Percentiles rank a stretch among this genome's conserved stretches.
phyloP scores from a whole-genome alignment of 148 eudicot species.

The Gaultheria prostrata region DNA sequence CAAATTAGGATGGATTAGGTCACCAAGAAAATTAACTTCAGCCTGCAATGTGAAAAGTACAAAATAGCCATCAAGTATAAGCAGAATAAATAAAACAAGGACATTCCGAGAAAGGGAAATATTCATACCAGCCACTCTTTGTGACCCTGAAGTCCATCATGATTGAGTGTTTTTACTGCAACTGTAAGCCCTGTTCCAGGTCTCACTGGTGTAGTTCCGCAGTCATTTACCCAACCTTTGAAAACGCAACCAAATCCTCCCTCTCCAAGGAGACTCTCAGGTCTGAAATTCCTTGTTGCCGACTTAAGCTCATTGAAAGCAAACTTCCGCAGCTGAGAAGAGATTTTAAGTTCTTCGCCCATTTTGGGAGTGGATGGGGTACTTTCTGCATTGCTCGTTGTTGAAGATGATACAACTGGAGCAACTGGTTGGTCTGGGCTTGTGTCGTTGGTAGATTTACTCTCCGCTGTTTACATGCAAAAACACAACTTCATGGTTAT shows the following conservation, averaged over 20 bases:
- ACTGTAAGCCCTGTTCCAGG: conserved; percentile 45
- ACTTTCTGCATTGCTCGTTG: conserved; percentile 42
- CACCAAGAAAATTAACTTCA: conserved; percentile 48
- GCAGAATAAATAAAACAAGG: conserved; percentile 8
- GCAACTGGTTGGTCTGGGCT: conserved; percentile 41
- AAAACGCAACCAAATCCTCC: conserved; percentile 57
- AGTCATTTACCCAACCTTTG: conserved; percentile 49
- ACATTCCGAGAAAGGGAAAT: not conserved
- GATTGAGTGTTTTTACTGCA: conserved; percentile 52
- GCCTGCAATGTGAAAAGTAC: conserved; percentile 29
- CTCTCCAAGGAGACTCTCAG: conserved; percentile 53
- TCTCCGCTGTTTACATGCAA: conserved; percentile 28
- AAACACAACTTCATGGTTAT: not conserved
- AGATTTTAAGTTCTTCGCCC: conserved; percentile 37
- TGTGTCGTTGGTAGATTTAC: conserved; percentile 39
- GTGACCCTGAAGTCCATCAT: conserved; percentile 56
- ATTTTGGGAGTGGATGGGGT: conserved; percentile 22
- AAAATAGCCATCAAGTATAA: not conserved
- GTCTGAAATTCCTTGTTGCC: conserved; percentile 48
- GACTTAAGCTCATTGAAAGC: conserved; percentile 39
- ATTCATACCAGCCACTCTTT: conserved; percentile 49
- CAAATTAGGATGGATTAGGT: conserved; percentile 47
- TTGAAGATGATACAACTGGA: conserved; percentile 40
- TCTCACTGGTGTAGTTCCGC: conserved; percentile 39
- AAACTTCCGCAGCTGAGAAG: conserved; percentile 51